Base-by-base conservation (phyloP, 2,329 filamentous ascomycete genomes). In the Tolypocladium paradoxum region DNA sequence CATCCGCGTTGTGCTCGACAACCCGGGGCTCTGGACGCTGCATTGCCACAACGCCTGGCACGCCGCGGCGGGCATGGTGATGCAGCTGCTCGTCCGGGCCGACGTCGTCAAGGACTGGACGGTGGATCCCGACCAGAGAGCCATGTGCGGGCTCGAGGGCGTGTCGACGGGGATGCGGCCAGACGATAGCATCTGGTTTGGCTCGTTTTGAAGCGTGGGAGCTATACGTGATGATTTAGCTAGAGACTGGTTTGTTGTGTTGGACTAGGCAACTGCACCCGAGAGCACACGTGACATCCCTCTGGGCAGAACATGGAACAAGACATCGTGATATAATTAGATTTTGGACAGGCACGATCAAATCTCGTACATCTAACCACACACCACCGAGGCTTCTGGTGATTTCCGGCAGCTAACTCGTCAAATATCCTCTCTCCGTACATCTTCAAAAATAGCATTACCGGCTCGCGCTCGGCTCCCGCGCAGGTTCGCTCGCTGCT, bases 1-100 rank as follows among this genome's bases (percentile, higher is more conserved):
- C n/a, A 62, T 83, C 14, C 68, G 79, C 52, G 73, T 82, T 16
- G 68, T 79, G 3, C 71, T 79, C 0, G 78, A 83, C 55, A 83
- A 82, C 59, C 74, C 79, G 0, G 80, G 80, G 1, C 58, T 78
- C 2, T 83, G 80, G 79, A 71, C 76, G 0, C 73, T 83, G 24
- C 79, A 82, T 61, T 83, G 79, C 57, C 79, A 83, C 57, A 75
- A 81, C 54, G 68, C 71, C 0, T 83, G 80, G 80, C 80, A 83
- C 59, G 70, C 73, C 0, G 78, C 81, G 57, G 75, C 78, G 1
- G 79, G 80, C 1, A 72, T 83, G 69, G 54, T 76, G 34, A 84
- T 84, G 81, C 78, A 82, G 63, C 74, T 85, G 52, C 59, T 72
- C 12, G 69, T 67, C 1, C 58, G 61, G 12, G 58, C 60, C 0